Evolutionary conservation across 371 early-diverging fungal genomes (phyloP), one percentile per base, ranked within the genome.

Genomic region (Capillidium heterosporum): DNA sequence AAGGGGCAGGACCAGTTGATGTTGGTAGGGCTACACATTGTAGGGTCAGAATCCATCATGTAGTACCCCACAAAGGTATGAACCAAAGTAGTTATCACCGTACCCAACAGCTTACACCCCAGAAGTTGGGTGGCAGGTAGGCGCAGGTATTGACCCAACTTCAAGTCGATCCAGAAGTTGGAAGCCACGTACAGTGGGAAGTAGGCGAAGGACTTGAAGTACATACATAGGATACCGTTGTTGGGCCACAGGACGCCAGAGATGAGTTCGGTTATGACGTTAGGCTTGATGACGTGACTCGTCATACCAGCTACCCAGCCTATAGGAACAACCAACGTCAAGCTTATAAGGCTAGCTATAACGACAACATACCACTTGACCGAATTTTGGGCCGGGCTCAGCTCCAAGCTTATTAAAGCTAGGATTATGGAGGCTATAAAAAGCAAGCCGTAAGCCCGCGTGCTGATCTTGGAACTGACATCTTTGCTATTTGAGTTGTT

Each of bases 121-220:
- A 44, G 23, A 17, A 35, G 13, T 7, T 15, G 19, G 7, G 7
- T 44, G 1, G 79, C 79, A 32, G 80, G 80, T n/a, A 81, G 74
- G 61, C 82, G 77, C 70, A 77, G 70, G 48, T 77, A 74, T 39
- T 71, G 70, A 40, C 71, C 63, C 19, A 61, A 66, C 57, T 82
- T 82, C 13, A 79, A 69, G 59, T 79, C 79, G 32, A 29, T 21
- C 0, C 15, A 53, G 26, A 32, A 43, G 64, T 62, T 31, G n/a
- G 21, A 15, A 21, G 35, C 53, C 17, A 21, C 17, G n/a, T 15
- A 31, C 0, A 71, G 65, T 60, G 75, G 67, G 49, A 80, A 80
- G 49, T 78, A 75, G 52, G 77, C 78, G 27, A 74, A 76, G 11
- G 78, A 74, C 69, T 81, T 80, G 70, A 80, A 84, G 15, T 74